Base-by-base conservation (phyloP, 169 alveolate genomes). In the Plasmodium adleri region DNA sequence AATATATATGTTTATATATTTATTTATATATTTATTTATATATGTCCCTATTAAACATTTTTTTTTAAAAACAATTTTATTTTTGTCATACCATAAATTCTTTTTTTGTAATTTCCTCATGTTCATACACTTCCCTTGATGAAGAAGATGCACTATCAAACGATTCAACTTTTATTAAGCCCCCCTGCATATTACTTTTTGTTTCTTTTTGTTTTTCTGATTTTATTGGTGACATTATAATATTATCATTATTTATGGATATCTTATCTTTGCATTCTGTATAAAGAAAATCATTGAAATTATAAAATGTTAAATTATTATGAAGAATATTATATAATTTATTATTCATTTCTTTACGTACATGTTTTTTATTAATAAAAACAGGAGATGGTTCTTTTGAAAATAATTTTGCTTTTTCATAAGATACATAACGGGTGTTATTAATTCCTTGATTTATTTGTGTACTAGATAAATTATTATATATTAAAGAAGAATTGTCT, bases 241-340 rank as follows among this genome's bases (percentile, higher is more conserved):
- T n/a, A 17, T 62, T 47, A 52, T 74, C 47, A 45, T 32, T 5
- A 3, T 3, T 10, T 17, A 24, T 58, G 17, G 12, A 28, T 56
- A 63, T 22, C 26, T 39, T 50, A 67, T 54, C 49, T 3, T 52
- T 70, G 15, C 50, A 22, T n/a, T 63, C 66, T 15, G 26, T 67
- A 39, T 49, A 76, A 32, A 63, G 64, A 12, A 76, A 63, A 54
- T 76, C 76, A 28, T 76, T 76, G 24, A 58, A 74, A 8, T 60
- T 32, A 58, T 63, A 9, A 49, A 47, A 20, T 17, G 26, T 76
- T 8, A 7, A 3, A 17, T 47, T 76, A 74, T 26, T 39, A 39
- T 39, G 47, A 5, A 39, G 22, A 17, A 26, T 15, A 22, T 62
- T 39, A 15, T 13, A 22, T 32, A 74, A 39, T 20, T 62, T 59